Conservation (phyloP, 2,329 filamentous ascomycete genomes). For the Bimuria novae-zelandiae region DNA sequence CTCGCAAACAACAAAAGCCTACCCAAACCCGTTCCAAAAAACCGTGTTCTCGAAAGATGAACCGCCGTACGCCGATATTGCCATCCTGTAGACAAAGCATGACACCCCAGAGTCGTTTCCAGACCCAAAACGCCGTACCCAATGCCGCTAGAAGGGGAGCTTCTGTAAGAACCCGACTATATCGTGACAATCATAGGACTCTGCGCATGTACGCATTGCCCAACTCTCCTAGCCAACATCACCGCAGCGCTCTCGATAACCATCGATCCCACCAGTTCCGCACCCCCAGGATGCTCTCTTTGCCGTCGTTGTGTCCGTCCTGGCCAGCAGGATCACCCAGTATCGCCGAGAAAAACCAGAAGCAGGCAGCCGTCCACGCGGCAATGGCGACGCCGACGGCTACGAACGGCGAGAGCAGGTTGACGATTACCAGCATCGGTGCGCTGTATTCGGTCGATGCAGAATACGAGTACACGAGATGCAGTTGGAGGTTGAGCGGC, state of each 20-base stretch:
- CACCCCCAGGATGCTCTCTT: slow-evolving; percentile 62
- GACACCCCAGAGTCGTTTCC: background rate
- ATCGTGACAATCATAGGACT: slow-evolving; percentile 3
- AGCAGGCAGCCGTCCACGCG: slow-evolving; percentile 63
- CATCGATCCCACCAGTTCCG: slow-evolving; percentile 65
- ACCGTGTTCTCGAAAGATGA: background rate
- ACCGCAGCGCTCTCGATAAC: slow-evolving; percentile 50
- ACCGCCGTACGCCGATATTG: background rate
- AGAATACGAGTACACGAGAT: slow-evolving; percentile 52
- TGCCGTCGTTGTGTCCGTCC: slow-evolving; percentile 64
- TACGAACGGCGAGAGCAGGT: slow-evolving; percentile 60
- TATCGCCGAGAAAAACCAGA: slow-evolving; percentile 66
- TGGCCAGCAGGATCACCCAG: slow-evolving; percentile 66
- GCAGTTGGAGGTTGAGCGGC: slow-evolving; percentile 57
- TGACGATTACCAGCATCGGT: slow-evolving; percentile 56
- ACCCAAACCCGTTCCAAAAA: background rate
- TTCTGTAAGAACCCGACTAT: background rate
- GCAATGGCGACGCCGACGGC: slow-evolving; percentile 61
- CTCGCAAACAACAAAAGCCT: background rate
- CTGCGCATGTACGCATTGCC: no score
- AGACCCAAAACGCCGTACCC: slow-evolving; percentile 3
- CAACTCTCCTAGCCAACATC: background rate
- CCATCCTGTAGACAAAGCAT: background rate
- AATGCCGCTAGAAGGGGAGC: slow-evolving; percentile 7
- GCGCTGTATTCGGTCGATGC: slow-evolving; percentile 45